Evolutionary conservation across 805 yeast genomes (phyloP).

Genomic region (Lachancea cidri): DNA sequence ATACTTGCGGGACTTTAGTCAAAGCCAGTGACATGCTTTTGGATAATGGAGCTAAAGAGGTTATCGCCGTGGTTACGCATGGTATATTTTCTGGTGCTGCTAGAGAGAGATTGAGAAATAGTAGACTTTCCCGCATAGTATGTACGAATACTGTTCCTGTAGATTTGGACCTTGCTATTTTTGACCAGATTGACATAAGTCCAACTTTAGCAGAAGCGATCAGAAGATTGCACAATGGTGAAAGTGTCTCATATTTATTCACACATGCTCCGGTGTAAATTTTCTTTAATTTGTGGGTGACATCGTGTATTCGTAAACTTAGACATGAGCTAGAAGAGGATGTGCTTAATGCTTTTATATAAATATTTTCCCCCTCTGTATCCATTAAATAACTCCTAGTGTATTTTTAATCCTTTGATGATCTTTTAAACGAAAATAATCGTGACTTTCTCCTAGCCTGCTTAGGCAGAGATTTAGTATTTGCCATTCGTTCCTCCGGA

Average conservation of each 20-base stretch:
- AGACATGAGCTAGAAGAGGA: neutral
- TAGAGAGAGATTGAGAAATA: slow-evolving; percentile 60
- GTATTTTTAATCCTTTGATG: slow-evolving; percentile 4
- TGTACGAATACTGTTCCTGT: slow-evolving; percentile 81
- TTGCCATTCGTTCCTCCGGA: slow-evolving; percentile 10
- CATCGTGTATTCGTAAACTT: neutral
- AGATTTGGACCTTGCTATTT: slow-evolving; percentile 54
- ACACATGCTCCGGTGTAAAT: slow-evolving; percentile 50
- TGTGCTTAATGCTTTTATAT: neutral
- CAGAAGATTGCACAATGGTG: slow-evolving; percentile 83
- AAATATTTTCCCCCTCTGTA: neutral
- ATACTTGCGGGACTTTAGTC: slow-evolving; percentile 80
- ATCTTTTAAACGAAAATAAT: slow-evolving; percentile 23
- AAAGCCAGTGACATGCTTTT: slow-evolving; percentile 75
- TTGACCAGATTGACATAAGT: slow-evolving; percentile 66
- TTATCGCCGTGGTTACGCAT: slow-evolving; percentile 78
- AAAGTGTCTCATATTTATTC: slow-evolving; percentile 74
- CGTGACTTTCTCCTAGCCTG: slow-evolving; percentile 22
- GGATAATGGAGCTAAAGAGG: slow-evolving; percentile 63
- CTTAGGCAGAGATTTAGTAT: slow-evolving; percentile 9
- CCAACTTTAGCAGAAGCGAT: slow-evolving; percentile 76
- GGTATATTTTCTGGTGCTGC: slow-evolving; percentile 77
- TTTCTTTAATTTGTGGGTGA: no score
- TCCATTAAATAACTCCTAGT: neutral
- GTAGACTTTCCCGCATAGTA: slow-evolving; percentile 62